A percentile compares a stretch with the other conserved stretches of the same genome.
Evolutionary conservation across 805 yeast genomes (phyloP).

Genomic region (Wickerhamomyces mucosus): DNA sequence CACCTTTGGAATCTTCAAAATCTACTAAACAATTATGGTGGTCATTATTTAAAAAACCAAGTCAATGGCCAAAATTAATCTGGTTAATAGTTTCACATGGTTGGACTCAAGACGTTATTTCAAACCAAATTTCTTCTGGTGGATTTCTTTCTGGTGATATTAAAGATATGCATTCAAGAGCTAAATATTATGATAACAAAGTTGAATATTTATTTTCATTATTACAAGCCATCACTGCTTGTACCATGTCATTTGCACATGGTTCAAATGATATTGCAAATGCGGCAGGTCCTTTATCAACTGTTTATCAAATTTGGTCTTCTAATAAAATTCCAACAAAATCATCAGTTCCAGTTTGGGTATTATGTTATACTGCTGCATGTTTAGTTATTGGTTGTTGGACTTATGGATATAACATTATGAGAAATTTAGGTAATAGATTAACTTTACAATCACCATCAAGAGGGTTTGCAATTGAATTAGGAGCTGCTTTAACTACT

Average conservation of each 20-base stretch:
- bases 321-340: conserved; percentile 34
- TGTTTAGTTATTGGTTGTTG: conserved; percentile 60
- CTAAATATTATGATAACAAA: conserved; percentile 63
- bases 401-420: conserved; percentile 64
- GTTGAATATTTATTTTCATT: conserved; percentile 60
- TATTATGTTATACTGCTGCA: conserved; percentile 56
- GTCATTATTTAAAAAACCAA: conserved; percentile 35
- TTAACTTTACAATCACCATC: conserved; percentile 70
- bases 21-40: conserved; percentile 30
- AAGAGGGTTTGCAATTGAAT: conserved; percentile 67
- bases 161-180: conserved; percentile 40
- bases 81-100: conserved; percentile 50
- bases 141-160: conserved; percentile 38
- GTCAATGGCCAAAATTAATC: conserved; percentile 42
- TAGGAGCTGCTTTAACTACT: conserved; percentile 70
- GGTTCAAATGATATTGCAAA: conserved; percentile 76
- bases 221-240: conserved; percentile 63
- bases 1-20: conserved; percentile 18
- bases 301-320: conserved; percentile 55
- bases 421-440: conserved; percentile 65
- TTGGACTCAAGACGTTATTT: conserved; percentile 53
- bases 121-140: conserved; percentile 29
- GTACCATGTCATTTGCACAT: conserved; percentile 75
- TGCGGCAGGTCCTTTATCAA: conserved; percentile 67
- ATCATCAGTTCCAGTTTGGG: conserved; percentile 62